Percentiles rank a stretch among this genome's conserved stretches.
phyloP scores from a whole-genome alignment of 495 filamentous ascomycete species.

The Thermothielavioides terrestris region DNA sequence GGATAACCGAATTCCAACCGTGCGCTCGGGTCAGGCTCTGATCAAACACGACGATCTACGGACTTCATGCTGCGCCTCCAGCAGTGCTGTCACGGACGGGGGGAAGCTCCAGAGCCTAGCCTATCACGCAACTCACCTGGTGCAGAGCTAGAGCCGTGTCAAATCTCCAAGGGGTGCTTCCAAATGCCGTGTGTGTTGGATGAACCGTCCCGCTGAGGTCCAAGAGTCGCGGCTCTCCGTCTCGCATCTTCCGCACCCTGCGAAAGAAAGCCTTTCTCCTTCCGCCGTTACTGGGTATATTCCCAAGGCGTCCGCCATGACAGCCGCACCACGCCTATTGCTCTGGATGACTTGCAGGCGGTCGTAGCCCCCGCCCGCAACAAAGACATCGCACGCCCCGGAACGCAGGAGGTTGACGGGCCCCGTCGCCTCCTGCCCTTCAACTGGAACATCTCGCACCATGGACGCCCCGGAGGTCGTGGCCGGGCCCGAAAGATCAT shows the following conservation, averaged over 20 bases:
- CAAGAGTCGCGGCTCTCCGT: too few relatives aligned
- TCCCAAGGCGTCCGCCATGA: neutral
- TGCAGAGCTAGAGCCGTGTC: too few relatives aligned
- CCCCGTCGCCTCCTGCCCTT: constrained; percentile 1
- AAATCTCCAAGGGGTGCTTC: neutral
- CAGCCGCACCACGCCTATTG: neutral
- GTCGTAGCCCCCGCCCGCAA: neutral
- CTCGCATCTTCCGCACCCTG: too few relatives aligned
- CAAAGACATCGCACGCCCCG: neutral
- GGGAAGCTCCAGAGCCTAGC: neutral
- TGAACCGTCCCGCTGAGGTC: too few relatives aligned
- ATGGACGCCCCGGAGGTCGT: constrained; percentile 10
- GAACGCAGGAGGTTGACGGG: neutral
- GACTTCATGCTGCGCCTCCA: neutral
- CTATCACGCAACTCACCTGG: neutral
- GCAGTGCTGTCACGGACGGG: neutral
- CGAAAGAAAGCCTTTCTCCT: too few relatives aligned
- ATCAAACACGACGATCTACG: constrained; percentile 3
- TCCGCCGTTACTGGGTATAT: too few relatives aligned
- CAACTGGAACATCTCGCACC: neutral
- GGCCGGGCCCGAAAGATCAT: neutral
- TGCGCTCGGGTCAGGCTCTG: neutral
- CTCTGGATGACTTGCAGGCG: neutral
- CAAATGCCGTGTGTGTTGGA: too few relatives aligned
- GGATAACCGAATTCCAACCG: constrained; percentile 1